These are phyloP conservation scores for Vickermania spadyakhi DNA, from an alignment of 208 protist species.

Conservation along the genomic window DNA sequence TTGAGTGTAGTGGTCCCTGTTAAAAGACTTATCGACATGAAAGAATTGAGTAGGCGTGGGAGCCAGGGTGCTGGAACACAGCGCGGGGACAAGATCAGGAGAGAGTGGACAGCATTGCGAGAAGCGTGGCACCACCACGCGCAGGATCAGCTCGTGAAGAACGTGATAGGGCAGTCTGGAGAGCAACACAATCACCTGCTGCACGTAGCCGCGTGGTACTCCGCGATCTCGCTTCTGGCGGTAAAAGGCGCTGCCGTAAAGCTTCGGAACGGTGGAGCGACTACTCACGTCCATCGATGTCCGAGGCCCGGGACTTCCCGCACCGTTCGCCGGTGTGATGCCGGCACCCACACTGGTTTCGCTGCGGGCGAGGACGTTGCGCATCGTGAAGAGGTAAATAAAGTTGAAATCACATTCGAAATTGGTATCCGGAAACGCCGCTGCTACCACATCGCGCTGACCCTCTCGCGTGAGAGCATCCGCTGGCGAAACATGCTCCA, in stretches of 20 bases:
- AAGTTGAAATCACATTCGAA: constrained; percentile 73
- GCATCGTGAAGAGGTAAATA: constrained; percentile 78
- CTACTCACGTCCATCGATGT: constrained; percentile 2
- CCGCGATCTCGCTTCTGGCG: constrained; percentile 69
- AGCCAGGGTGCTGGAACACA: constrained; percentile 52
- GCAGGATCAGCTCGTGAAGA: constrained; percentile 75
- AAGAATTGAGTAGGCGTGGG: constrained; percentile 48
- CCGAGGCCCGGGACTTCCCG: constrained; percentile 19
- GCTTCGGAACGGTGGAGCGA: constrained; percentile 14
- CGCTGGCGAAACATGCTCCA: constrained; percentile 50
- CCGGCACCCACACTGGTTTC: too few species aligned
- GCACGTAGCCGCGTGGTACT: constrained; percentile 76
- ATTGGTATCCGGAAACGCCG: constrained; percentile 83
- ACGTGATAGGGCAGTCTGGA: constrained; percentile 62
- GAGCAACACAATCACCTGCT: constrained; percentile 79
- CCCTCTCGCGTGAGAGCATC: constrained; percentile 49
- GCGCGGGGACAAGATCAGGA: constrained; percentile 51
- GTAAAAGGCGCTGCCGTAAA: constrained; percentile 76
- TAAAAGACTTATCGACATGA: constrained; percentile 54
- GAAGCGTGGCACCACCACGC: constrained; percentile 66
- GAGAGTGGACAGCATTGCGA: constrained; percentile 76
- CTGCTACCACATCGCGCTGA: constrained; percentile 27
- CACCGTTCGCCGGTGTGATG: constrained; percentile 6
- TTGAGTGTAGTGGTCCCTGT: constrained; percentile 55
- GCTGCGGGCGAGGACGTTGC: constrained; percentile 29